Evolutionary conservation across 2,329 filamentous ascomycete genomes (phyloP).

Genomic region (Acrodontium crateriforme): DNA sequence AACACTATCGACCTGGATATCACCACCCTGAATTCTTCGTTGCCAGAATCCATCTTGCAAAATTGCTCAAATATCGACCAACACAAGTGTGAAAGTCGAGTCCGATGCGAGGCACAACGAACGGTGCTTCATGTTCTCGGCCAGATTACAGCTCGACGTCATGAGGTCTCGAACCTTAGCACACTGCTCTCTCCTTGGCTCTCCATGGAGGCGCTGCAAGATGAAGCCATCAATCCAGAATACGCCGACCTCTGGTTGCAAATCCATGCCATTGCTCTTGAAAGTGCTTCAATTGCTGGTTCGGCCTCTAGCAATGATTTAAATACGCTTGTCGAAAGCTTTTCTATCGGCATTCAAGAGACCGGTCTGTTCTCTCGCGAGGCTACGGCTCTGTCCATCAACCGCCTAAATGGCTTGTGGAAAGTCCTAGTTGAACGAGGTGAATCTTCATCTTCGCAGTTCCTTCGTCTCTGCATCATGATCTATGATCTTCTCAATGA

Average conservation of each 20-base stretch:
- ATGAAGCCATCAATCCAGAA: slow-evolving; percentile 6
- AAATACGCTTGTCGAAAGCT: neutral
- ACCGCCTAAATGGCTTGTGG: slow-evolving; percentile 10
- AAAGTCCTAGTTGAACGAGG: neutral
- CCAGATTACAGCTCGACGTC: too few species aligned
- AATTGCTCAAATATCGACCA: too few species aligned
- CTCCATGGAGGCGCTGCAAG: neutral
- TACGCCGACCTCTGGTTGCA: slow-evolving; percentile 11
- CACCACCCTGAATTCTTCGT: too few species aligned
- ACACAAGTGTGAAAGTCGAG: too few species aligned
- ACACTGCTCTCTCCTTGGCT: neutral
- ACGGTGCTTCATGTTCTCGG: too few species aligned
- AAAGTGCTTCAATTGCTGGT: slow-evolving; percentile 1
- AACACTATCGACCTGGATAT: too few species aligned
- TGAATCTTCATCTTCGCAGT: slow-evolving; percentile 2
- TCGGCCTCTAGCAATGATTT: too few species aligned
- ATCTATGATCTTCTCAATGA: slow-evolving; percentile 71
- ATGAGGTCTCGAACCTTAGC: neutral
- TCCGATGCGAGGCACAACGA: too few species aligned
- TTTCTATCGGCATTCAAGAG: neutral
- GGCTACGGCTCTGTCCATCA: slow-evolving; percentile 15
- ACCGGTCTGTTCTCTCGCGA: slow-evolving; percentile 15
- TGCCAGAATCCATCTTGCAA: too few species aligned
- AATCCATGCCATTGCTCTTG: slow-evolving; percentile 7
- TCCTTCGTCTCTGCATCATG: slow-evolving; percentile 47